Percentiles rank a stretch among this genome's conserved stretches.
phyloP scores from a whole-genome alignment of 1,284 basidiomycete genomes.

The Xerocomus nothofagi region DNA sequence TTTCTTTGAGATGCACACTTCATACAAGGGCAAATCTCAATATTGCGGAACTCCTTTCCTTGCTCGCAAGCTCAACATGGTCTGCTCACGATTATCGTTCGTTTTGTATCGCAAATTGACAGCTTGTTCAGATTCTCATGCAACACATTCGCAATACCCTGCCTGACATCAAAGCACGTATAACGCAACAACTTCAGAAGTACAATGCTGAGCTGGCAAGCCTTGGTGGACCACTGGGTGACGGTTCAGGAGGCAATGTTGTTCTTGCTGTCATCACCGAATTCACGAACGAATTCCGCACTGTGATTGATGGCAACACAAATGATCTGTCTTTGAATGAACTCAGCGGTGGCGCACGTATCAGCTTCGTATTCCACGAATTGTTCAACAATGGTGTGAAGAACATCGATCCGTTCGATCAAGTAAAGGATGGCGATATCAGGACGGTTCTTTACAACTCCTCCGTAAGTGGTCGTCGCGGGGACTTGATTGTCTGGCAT shows the following conservation, averaged over 20 bases:
- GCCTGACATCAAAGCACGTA: conserved; percentile 95
- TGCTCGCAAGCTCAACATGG: conserved; percentile 94
- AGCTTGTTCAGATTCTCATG: conserved; percentile 79
- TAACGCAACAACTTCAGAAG: conserved; percentile 84
- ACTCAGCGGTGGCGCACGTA: conserved; percentile 94
- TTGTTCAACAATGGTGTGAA: conserved; percentile 96
- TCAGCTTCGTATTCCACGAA: conserved; percentile 98
- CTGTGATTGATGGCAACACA: conserved; percentile 95
- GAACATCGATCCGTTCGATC: conserved; percentile 96
- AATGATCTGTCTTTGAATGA: conserved; percentile 95
- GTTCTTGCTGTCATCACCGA: conserved; percentile 97
- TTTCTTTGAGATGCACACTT: conserved; percentile 92
- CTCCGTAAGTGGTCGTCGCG: conserved; percentile 56
- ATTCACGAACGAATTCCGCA: conserved; percentile 95
- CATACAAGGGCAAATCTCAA: conserved; percentile 91
- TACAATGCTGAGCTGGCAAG: conserved; percentile 81
- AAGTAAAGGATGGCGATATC: conserved; percentile 98
- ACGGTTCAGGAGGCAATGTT: conserved; percentile 82
- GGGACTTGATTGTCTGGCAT: not conserved
- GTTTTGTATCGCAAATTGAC: conserved; percentile 8
- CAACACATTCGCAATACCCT: conserved; percentile 96
- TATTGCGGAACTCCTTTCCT: conserved; percentile 99
- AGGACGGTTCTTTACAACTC: conserved; percentile 96
- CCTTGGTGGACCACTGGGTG: conserved; percentile 88
- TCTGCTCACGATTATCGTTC: conserved; percentile 36